Evolutionary conservation across 805 yeast species (phyloP), one percentile per base, ranked within the genome.

Genomic region (Candida quercuum): DNA sequence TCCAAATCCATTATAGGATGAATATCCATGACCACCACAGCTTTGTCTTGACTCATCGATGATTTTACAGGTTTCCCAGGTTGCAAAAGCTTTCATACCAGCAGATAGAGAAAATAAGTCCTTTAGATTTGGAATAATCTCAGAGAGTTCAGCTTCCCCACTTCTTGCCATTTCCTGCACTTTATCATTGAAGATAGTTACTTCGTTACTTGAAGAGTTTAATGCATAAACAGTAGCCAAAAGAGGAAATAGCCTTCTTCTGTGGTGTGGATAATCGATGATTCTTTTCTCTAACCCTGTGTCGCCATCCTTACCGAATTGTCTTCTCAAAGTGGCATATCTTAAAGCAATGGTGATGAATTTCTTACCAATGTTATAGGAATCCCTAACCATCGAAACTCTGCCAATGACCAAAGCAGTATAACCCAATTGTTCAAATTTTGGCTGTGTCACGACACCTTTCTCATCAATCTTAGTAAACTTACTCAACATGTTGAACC

Each of bases 21-120:
- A 85, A 63, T 88, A 88, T 23, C 96, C 97, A 61, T 86, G 96
- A 20, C 97, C 97, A 59, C 97, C 96, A 63, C 96, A 88, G 2
- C 95, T 72, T 65, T 89, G 97, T 64, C 97, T 76, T 48, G 86
- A 72, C 62, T 87, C 88, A 57, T 87, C 95, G 56, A 88, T 88
- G 46, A 83, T 67, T 41, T 73, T 74, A 29, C 86, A 78, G 21
- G 86, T 78, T 25, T 78, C 72, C 96, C 96, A 89, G 30, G 96
- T 89, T 36, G 81, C 76, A 31, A 93, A 82, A 3, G 96, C 88
- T 61, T 88, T 88, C 60, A 87, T 71, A 37, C 94, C 82, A n/a
- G 93, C 96, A 27, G 93, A 81, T 37, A 83, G 78, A 18, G 85
- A 78, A 60, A 89, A 89, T 33, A 89, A 66, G 30, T 80, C 78